A percentile compares a stretch with the other conserved stretches of the same genome.
phyloP scores from a whole-genome alignment of 2,329 filamentous ascomycete genomes.

The Akanthomyces dipterigenus region DNA sequence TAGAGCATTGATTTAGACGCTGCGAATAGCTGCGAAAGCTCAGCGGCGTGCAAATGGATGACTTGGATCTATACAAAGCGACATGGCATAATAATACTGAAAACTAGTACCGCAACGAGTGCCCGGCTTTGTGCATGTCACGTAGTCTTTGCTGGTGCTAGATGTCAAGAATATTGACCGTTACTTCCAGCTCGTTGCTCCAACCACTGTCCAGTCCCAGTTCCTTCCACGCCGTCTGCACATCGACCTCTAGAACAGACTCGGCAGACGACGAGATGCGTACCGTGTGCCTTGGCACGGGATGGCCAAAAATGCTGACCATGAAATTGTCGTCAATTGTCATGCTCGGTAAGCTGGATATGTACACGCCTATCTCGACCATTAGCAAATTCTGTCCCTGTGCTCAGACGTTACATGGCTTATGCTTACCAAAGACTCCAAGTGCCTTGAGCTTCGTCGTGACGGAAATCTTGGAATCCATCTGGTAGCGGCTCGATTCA shows the following conservation, averaged over 20 bases:
- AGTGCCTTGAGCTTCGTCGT: constrained; percentile 72
- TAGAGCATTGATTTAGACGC: not conserved
- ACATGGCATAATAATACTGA: not conserved
- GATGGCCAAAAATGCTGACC: constrained; percentile 64
- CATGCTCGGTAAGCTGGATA: constrained; percentile 59
- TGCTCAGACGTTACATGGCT: too few species aligned
- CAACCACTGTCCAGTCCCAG: constrained; percentile 64
- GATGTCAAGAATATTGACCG: constrained; percentile 32
- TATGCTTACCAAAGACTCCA: constrained; percentile 58
- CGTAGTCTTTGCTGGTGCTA: not conserved
- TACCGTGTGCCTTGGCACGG: constrained; percentile 63
- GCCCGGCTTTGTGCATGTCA: not conserved
- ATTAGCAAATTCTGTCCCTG: not conserved
- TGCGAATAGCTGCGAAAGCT: not conserved
- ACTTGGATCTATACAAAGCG: not conserved
- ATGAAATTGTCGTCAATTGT: constrained; percentile 61
- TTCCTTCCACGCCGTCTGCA: constrained; percentile 69
- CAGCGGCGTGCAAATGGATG: not conserved
- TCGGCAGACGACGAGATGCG: constrained; percentile 43
- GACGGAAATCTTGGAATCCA: constrained; percentile 51
- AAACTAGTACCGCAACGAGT: not conserved
- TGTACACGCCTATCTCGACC: constrained; percentile 54
- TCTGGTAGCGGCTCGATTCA: constrained; percentile 50
- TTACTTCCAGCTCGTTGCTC: constrained; percentile 72
- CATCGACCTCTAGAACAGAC: constrained; percentile 69